Conservation (phyloP, 2,329 filamentous ascomycete species). For the Stagonosporopsis vannaccii region DNA sequence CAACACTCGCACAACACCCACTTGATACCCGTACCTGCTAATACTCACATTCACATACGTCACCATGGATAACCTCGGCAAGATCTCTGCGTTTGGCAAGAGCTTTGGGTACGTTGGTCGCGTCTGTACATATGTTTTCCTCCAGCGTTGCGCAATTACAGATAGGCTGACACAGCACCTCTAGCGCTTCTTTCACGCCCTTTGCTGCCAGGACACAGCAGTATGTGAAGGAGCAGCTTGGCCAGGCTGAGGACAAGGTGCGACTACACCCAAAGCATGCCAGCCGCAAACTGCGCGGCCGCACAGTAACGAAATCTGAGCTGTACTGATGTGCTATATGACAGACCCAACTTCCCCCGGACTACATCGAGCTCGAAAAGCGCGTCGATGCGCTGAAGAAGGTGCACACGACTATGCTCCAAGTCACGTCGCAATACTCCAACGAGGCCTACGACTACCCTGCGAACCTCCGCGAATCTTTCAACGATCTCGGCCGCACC, state of each 20-base stretch:
- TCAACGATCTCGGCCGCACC: slow-evolving; percentile 93
- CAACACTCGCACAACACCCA: slow-evolving; percentile 20
- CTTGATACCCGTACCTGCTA: slow-evolving; percentile 4
- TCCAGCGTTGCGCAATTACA: slow-evolving; percentile 22
- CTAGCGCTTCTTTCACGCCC: slow-evolving; percentile 84
- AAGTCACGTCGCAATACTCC: slow-evolving; percentile 96
- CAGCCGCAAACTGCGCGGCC: background rate
- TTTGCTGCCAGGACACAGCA: slow-evolving; percentile 95
- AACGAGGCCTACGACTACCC: slow-evolving; percentile 92
- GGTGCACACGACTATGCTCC: slow-evolving; percentile 95
- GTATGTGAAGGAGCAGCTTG: slow-evolving; percentile 97
- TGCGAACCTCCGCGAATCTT: slow-evolving; percentile 96
- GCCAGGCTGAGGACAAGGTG: slow-evolving; percentile 93
- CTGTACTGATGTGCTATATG: slow-evolving; percentile 30
- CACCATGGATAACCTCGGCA: slow-evolving; percentile 76
- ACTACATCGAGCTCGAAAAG: slow-evolving; percentile 99
- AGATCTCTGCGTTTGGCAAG: slow-evolving; percentile 74
- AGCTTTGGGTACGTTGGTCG: slow-evolving; percentile 65
- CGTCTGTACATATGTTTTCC: slow-evolving; percentile 15
- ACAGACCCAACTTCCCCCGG: slow-evolving; percentile 92
- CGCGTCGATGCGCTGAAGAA: slow-evolving; percentile 96
- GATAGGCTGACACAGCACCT: slow-evolving; percentile 54
- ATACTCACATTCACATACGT: slow-evolving; percentile 6
- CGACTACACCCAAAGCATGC: slow-evolving; percentile 5
- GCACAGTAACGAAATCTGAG: background rate